Base-by-base conservation (phyloP, 106 monocot genomes). In the Platanthera guangdongensis region DNA sequence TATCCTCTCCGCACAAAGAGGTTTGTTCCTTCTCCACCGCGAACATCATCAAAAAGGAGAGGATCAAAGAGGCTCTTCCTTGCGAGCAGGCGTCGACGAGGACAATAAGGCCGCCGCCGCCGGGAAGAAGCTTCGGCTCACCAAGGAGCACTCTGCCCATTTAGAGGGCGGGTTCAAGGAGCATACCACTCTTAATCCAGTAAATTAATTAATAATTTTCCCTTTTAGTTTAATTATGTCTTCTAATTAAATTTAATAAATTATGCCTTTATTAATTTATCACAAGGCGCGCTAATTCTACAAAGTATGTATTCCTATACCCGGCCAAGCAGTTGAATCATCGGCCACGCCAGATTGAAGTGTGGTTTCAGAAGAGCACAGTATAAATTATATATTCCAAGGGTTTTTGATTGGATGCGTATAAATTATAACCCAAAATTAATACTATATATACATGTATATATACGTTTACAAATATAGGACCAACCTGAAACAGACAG, bases 361-460 rank as follows among this genome's bases (percentile, higher is more conserved):
- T 80, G 30, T 80, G 80, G 80, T 80, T 80, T 59, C 80, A 51
- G 80, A 74, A 80, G 80, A 74, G 80, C 80, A 46, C 67, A 74
- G 80, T 80, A 11, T 60, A 60, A 60, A 30, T 67, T 11, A 67
- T 39, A 30, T 67, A 30, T 11, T 67, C 8, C 11, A 7, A 2
- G 7, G n/a, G 21, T 60, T 55, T 55, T 15, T 53, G 11, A 53
- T 9, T 12, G 52, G 13, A 13, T 53, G 18, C 60, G 60, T 1
- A 16, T n/a, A 60, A 18, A 16, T 60, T 14, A 7, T 21, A 21
- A 60, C 7, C n/a, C n/a, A 22, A 18, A 5, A 21, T 16, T 60
- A 60, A 60, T 16, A 60, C n/a, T 18, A 65, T 65, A 9, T 5
- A 67, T 3, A 2, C 1, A 0, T 5, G 53, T 10, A 8, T 0